A percentile compares a stretch with the other conserved stretches of the same genome.
phyloP scores from a whole-genome alignment of 306 rosid genomes.

The Carpinus fangiana region DNA sequence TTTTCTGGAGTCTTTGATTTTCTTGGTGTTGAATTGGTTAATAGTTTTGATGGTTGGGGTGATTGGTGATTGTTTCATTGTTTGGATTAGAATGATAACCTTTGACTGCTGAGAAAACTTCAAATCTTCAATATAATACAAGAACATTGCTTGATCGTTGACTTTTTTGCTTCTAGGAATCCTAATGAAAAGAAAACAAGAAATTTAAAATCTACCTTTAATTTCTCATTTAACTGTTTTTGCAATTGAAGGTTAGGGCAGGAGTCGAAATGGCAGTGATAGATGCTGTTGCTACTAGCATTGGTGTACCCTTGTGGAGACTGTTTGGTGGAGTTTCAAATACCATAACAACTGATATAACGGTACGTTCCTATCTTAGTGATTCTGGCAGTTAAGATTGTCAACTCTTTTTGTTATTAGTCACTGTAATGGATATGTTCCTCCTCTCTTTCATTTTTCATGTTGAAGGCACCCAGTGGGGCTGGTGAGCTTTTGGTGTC shows the following conservation, averaged over 20 bases:
- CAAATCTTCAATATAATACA: neutral
- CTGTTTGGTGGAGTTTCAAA: constrained; percentile 89
- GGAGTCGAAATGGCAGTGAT: constrained; percentile 95
- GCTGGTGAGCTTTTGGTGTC: neutral
- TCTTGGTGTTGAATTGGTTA: neutral
- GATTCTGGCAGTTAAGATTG: constrained; percentile 16
- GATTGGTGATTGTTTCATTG: neutral
- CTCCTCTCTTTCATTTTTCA: neutral
- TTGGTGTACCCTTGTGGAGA: constrained; percentile 85
- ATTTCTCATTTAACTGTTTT: neutral
- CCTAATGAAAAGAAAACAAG: neutral
- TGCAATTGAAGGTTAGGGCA: constrained; percentile 83
- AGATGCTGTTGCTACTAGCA: constrained; percentile 82
- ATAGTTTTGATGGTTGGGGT: neutral
- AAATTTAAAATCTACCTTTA: neutral
- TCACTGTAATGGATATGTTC: neutral
- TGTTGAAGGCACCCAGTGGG: neutral
- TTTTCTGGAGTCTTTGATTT: neutral
- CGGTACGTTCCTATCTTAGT: constrained; percentile 51
- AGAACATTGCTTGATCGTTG: neutral
- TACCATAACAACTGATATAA: constrained; percentile 79
- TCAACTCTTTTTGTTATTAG: constrained; percentile 1
- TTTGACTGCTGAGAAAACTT: neutral
- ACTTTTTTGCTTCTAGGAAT: neutral
- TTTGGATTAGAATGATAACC: neutral